Evolutionary conservation across 106 monocot species (phyloP), one percentile per base, ranked within the genome.

Genomic region (Apostasia shenzhenica): DNA sequence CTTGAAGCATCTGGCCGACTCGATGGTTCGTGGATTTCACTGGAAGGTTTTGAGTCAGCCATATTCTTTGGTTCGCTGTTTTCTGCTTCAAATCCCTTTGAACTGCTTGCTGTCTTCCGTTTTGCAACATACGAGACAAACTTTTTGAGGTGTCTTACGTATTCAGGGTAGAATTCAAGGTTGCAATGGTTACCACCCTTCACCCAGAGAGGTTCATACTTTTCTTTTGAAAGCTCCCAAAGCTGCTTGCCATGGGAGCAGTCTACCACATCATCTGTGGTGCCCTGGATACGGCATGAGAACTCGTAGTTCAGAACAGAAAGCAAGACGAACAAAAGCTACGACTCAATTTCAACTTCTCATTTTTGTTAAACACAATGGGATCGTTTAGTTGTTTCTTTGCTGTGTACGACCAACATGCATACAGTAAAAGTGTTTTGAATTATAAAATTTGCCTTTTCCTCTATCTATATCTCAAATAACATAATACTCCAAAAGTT

Each of bases 181-280:
- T 85, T 85, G 81, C 85, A 85, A 66, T 85, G 89, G 41, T 85
- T 85, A 5, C 85, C 89, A 46, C 85, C 82, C 39, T 61, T 78
- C 38, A 89, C 49, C 89, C 89, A 89, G 6, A 89, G 60, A 1
- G 89, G 89, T 38, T 77, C 80, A 50, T 75, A 85, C 70, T 85
- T 89, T 55, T 77, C 81, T 49, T 85, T 85, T 69, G 85, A 79
- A 61, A 85, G 85, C 70, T 89, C 89, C 75, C 82, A 82, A 1
- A 89, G 77, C 48, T 80, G 82, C 67, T 85, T 89, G 10, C 89
- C 89, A 63, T 89, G 89, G 40, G 85, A 82, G 64, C 76, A 82
- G 61, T 89, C 85, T 14, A 89, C 89, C 38, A 89, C 89, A 41
- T 89, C 82, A 67, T 89, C 89, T 50, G 82, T 73, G 8, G 85